Percentiles rank a stretch among this genome's conserved stretches.
phyloP scores from a whole-genome alignment of 163 green algal species.

The Prototheca wickerhamii region DNA sequence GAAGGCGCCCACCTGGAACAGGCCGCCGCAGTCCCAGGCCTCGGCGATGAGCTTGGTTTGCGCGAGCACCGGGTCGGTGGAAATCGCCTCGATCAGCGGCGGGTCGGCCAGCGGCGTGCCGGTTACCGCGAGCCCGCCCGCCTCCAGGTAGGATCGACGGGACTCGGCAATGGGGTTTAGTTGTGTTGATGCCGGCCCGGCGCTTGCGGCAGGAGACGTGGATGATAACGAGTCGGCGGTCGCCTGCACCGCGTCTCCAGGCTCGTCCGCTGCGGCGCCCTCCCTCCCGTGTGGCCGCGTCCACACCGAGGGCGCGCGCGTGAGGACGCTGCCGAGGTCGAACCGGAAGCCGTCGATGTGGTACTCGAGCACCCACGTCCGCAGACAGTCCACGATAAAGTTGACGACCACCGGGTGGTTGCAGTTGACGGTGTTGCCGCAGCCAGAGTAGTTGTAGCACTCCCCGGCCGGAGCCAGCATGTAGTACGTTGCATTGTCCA shows the following conservation, averaged over 20 bases:
- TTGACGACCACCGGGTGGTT: constrained; percentile 78
- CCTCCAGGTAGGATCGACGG: constrained; percentile 53
- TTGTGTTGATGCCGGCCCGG: too few relatives aligned
- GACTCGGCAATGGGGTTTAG: too few relatives aligned
- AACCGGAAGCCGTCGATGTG: constrained; percentile 96
- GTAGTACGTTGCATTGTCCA: constrained; percentile 92
- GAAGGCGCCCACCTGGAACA: constrained; percentile 94
- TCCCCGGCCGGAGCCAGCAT: constrained; percentile 86
- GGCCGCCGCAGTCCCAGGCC: constrained; percentile 93
- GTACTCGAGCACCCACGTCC: constrained; percentile 84
- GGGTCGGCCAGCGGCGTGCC: constrained; percentile 82
- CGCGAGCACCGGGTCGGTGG: constrained; percentile 84
- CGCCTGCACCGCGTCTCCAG: not conserved
- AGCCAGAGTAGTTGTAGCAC: constrained; percentile 97
- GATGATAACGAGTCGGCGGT: not conserved
- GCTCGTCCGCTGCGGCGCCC: not conserved
- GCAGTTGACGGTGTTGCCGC: constrained; percentile 95
- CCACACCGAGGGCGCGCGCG: constrained; percentile 73
- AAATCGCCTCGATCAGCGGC: constrained; percentile 82
- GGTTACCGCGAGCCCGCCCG: constrained; percentile 63
- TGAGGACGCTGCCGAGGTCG: constrained; percentile 88
- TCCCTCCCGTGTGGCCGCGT: constrained; percentile 4
- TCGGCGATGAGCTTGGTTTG: constrained; percentile 94
- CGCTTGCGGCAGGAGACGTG: too few relatives aligned
- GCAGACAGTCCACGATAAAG: constrained; percentile 86